Evolutionary conservation across 73 alveolate species (phyloP).

Genomic region (Stentor coeruleus): DNA sequence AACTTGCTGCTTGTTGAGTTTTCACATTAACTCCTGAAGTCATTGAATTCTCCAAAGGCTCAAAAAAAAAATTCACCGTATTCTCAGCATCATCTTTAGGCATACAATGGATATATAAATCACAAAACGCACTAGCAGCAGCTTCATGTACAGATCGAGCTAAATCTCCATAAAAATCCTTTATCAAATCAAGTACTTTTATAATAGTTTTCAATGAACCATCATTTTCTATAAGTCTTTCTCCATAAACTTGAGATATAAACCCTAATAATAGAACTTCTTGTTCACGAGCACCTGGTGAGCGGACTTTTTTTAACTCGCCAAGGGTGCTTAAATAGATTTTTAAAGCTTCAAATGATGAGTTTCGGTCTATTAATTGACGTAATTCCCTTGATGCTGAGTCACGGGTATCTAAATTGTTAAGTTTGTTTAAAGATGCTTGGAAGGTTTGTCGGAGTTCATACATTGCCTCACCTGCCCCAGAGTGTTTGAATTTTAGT

Average conservation of each 20-base stretch:
- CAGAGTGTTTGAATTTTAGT: constrained; percentile 5
- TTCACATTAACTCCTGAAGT: constrained; percentile 10
- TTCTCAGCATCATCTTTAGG: background rate
- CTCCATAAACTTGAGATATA: background rate
- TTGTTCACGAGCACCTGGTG: constrained; percentile 21
- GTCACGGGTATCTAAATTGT: background rate
- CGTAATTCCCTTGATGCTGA: background rate
- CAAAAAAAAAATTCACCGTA: background rate
- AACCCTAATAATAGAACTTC: constrained; percentile 12
- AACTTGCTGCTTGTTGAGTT: constrained; percentile 15
- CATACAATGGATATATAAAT: background rate
- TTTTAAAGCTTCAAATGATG: constrained; percentile 14
- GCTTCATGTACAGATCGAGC: constrained; percentile 22
- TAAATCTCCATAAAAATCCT: background rate
- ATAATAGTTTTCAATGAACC: background rate
- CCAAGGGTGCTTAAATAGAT: background rate
- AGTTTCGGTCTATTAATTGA: constrained; percentile 11
- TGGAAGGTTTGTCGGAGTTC: constrained; percentile 5
- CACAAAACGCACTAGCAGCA: constrained; percentile 5
- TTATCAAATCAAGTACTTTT: background rate
- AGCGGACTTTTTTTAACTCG: constrained; percentile 1
- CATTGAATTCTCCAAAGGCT: constrained; percentile 14
- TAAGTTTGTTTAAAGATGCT: constrained; percentile 6
- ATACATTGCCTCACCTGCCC: background rate
- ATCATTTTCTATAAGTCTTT: background rate